A percentile compares a stretch with the other conserved stretches of the same genome.
Conservation (phyloP, 148 eudicot genomes). For the Euryodendron excelsum region DNA sequence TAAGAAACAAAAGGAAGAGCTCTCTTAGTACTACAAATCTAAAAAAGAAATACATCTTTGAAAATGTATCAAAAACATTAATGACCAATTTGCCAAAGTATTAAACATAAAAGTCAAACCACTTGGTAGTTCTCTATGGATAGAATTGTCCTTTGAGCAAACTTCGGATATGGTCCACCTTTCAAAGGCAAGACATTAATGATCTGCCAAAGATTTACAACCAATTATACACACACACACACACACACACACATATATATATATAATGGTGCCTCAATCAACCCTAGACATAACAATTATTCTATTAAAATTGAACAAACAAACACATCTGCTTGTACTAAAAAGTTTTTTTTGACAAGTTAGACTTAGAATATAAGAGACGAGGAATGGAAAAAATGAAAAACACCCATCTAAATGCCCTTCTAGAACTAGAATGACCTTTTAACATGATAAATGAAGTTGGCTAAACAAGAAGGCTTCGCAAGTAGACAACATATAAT, state of each 20-base stretch:
- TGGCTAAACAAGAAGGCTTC: not conserved
- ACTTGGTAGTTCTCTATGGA: slow-evolving; percentile 81
- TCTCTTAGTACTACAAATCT: not conserved
- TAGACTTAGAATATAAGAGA: too few relatives aligned
- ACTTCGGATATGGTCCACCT: slow-evolving; percentile 80
- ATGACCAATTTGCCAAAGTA: too few relatives aligned
- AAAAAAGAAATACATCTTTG: not conserved
- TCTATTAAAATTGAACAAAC: too few relatives aligned
- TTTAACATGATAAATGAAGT: not conserved
- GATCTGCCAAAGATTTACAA: slow-evolving; percentile 44
- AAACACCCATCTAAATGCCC: not conserved
- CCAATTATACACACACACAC: too few relatives aligned
- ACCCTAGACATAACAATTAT: not conserved
- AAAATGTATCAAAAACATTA: too few relatives aligned
- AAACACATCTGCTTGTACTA: not conserved
- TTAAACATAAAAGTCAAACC: slow-evolving; percentile 35
- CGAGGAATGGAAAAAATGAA: too few relatives aligned
- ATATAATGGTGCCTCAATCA: too few relatives aligned
- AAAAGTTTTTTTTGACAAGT: not conserved
- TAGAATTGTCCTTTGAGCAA: slow-evolving; percentile 63
- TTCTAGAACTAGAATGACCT: not conserved
- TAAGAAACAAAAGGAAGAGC: not conserved
- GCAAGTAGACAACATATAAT: not conserved
- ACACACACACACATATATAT: not conserved
- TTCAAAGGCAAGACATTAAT: slow-evolving; percentile 63